phyloP scores from a whole-genome alignment of 345 rosid species.

The Eucalyptus urophylla region DNA sequence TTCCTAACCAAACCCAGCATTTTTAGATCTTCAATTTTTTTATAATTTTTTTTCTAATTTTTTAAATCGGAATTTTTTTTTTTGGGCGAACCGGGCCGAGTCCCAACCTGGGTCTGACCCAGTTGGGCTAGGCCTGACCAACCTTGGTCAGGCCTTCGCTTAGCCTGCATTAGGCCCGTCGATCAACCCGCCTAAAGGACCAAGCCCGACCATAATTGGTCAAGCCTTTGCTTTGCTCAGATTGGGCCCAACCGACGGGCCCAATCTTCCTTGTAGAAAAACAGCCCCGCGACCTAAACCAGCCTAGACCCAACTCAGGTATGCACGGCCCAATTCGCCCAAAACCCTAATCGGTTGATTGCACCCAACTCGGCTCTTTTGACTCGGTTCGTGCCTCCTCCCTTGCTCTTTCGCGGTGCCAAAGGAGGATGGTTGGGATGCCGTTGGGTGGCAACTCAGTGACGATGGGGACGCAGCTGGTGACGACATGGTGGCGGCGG shows the following conservation, averaged over 20 bases:
- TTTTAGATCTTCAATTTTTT: too few relatives aligned
- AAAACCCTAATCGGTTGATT: too few relatives aligned
- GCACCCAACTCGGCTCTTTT: rapidly evolving
- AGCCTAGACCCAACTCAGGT: rapidly evolving
- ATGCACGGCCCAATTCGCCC: rapidly evolving
- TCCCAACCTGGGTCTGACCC: rapidly evolving
- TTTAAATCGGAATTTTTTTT: too few relatives aligned
- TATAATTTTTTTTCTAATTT: too few relatives aligned
- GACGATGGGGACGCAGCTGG: rapidly evolving
- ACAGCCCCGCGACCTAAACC: rapidly evolving
- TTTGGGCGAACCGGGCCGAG: rapidly evolving
- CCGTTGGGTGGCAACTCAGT: rapidly evolving
- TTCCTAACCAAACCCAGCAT: too few relatives aligned
- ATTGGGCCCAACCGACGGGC: too few relatives aligned
- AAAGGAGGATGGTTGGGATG: rapidly evolving
- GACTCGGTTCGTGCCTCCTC: rapidly evolving
- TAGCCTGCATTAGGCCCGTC: too few relatives aligned
- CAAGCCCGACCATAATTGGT: too few relatives aligned
- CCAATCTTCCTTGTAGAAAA: too few relatives aligned
- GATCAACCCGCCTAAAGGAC: rapidly evolving
- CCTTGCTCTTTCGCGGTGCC: rapidly evolving
- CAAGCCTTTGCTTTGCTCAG: too few relatives aligned
- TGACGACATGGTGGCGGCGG: rapidly evolving
- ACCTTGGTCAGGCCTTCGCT: too few relatives aligned
- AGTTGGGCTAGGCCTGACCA: rapidly evolving